Base-by-base conservation (phyloP, 2,329 filamentous ascomycete genomes). In the Aspergillus latus region DNA sequence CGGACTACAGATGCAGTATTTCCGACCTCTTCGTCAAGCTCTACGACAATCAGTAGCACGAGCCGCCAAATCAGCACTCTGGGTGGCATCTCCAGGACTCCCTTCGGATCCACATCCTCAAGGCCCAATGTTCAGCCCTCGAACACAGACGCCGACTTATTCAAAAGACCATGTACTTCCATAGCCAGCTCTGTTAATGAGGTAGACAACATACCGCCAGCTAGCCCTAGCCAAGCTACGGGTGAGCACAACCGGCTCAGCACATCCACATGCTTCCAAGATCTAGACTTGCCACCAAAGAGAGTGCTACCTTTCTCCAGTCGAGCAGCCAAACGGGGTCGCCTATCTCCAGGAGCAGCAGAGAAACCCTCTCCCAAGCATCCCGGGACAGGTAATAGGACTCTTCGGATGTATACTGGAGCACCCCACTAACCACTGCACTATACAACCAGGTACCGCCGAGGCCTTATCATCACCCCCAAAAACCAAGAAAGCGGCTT, bases 201-300 rank as follows among this genome's bases (percentile, higher is more conserved):
- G 34, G 10, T 37, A 13, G 34, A 37, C 10, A 13, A 37, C 10
- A 37, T 37, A 37, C 11, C 44, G 16, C 44, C 6, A 21, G n/a
- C 29, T 13, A 47, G 28, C 30, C n/a, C 13, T 9, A 15, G 29
- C 11, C 29, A 8, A 47, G 44, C 21, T 6, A 8, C 8, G 21
- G 7, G 11, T n/a, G 11, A 15, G 11, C 34, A 2, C 44, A 34
- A 47, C 2, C 44, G 9, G 8, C 44, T 16, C 21, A 65, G 65
- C 46, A 68, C 66, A 8, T 62, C 65, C 5, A 70, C 70, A 5
- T 60, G 66, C 5, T 16, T n/a, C 5, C 59, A 69, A 26, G 57
- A 64, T n/a, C 62, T 75, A 4, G 67, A 69, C 50, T 64, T 78
- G n/a, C 76, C 76, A 13, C 76, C 76, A 16, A 76, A 69, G 57